Conservation (phyloP, 108 stramenopile species). For the Hondaea fermentalgiana region DNA sequence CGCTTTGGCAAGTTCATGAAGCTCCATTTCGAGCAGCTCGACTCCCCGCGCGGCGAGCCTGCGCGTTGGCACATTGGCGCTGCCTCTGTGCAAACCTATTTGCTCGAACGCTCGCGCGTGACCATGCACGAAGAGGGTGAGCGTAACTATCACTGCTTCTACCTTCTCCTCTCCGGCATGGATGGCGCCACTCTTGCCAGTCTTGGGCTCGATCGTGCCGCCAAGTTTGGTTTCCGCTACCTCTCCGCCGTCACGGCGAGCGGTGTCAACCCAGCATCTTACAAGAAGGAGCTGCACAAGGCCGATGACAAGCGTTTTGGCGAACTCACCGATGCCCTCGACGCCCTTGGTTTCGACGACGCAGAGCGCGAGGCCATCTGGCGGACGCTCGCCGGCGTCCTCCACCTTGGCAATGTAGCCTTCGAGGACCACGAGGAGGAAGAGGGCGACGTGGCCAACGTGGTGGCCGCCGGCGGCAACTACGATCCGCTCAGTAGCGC, state of each 20-base stretch:
- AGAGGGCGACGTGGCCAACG: conserved; percentile 26
- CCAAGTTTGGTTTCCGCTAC: not conserved
- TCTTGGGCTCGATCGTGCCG: not conserved
- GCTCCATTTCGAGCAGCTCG: conserved; percentile 19
- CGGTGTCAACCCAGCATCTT: not conserved
- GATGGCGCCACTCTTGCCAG: not conserved
- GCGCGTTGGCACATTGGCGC: not conserved
- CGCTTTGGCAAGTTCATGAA: conserved; percentile 25
- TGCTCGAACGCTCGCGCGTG: conserved; percentile 30
- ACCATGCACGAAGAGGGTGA: conserved; percentile 19
- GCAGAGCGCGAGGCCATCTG: not conserved
- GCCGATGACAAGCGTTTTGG: conserved; percentile 22
- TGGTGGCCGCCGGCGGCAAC: not conserved
- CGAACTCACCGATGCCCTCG: conserved; percentile 14
- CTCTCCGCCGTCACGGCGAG: not conserved
- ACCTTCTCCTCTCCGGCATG: conserved; percentile 26
- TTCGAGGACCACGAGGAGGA: conserved; percentile 18
- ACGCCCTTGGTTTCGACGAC: not conserved
- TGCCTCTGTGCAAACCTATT: conserved; percentile 19
- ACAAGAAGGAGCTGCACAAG: not conserved
- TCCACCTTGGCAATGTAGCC: conserved; percentile 46
- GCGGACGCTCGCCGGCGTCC: conserved; percentile 35
- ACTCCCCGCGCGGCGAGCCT: not conserved
- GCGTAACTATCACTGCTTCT: conserved; percentile 35
- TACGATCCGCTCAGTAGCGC: not conserved